phyloP scores from a whole-genome alignment of 495 filamentous ascomycete genomes.

The Podospora bellae-mahoneyi region DNA sequence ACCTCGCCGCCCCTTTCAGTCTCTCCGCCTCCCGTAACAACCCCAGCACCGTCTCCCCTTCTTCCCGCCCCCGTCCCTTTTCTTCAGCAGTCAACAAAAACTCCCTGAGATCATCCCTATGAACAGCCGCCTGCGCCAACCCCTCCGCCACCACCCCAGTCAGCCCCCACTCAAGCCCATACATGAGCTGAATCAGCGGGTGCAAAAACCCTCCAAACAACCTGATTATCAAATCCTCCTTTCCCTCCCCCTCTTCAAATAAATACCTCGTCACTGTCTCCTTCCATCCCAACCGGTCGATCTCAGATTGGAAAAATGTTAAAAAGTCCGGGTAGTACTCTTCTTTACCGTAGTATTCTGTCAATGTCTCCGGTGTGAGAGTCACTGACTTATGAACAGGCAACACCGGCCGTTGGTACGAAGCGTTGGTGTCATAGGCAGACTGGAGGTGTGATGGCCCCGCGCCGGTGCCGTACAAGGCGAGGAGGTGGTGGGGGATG shows the following conservation, averaged over 20 bases:
- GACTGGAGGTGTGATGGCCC: constrained; percentile 51
- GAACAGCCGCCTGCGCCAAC: constrained; percentile 69
- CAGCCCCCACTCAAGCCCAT: constrained; percentile 75
- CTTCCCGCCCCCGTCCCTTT: constrained; percentile 39
- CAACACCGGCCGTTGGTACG: constrained; percentile 56
- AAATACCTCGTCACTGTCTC: constrained; percentile 60
- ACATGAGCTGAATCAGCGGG: constrained; percentile 80
- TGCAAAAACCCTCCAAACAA: constrained; percentile 62
- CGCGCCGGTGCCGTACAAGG: constrained; percentile 73
- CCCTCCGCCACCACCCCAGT: constrained; percentile 79
- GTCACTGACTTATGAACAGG: constrained; percentile 44
- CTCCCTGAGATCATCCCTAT: constrained; percentile 47
- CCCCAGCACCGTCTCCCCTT: constrained; percentile 39
- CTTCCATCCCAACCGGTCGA: constrained; percentile 49
- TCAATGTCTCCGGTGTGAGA: constrained; percentile 44
- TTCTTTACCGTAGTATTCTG: constrained; percentile 45
- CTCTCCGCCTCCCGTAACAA: constrained; percentile 54
- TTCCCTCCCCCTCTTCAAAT: constrained; percentile 41
- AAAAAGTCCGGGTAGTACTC: constrained; percentile 66
- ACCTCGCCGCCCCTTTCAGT: constrained; percentile 53
- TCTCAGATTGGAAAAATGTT: constrained; percentile 68
- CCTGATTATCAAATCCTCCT: constrained; percentile 24
- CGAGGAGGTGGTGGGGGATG: constrained; percentile 70
- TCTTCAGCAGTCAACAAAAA: constrained; percentile 56
- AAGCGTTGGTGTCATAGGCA: constrained; percentile 56